Evolutionary conservation across 805 yeast species (phyloP).

Genomic region (Cyberlindnera sargentensis): DNA sequence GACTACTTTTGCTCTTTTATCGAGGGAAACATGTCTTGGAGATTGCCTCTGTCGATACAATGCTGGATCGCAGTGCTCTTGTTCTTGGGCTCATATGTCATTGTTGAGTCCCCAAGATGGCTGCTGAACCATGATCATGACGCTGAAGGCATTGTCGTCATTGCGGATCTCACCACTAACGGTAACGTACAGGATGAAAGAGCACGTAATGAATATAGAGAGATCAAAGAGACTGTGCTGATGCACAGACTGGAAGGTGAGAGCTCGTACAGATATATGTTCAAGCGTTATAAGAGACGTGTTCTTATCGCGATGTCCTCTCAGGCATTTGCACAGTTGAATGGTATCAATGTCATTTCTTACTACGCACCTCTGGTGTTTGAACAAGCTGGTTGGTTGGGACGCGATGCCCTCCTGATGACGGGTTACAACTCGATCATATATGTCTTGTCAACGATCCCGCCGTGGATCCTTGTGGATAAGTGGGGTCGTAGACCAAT

Average conservation of each 20-base stretch:
- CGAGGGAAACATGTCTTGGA: conserved; percentile 60
- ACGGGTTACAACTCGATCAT: conserved; percentile 71
- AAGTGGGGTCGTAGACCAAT: conserved; percentile 90
- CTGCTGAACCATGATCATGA: conserved; percentile 73
- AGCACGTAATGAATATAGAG: conserved; percentile 69
- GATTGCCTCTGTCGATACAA: conserved; percentile 72
- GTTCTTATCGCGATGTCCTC: conserved; percentile 85
- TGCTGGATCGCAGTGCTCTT: conserved; percentile 64
- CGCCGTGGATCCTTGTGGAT: conserved; percentile 90
- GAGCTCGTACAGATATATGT: conserved; percentile 65
- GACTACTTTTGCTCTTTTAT: conserved; percentile 70
- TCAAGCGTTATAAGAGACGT: conserved; percentile 66
- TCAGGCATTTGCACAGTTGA: conserved; percentile 87
- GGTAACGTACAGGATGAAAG: conserved; percentile 65
- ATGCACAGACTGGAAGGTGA: conserved; percentile 78
- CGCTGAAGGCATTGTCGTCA: conserved; percentile 76
- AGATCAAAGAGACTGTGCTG: conserved; percentile 75
- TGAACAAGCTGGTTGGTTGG: conserved; percentile 93
- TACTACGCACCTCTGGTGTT: conserved; percentile 92
- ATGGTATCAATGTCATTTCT: conserved; percentile 88
- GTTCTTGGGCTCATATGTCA: conserved; percentile 65
- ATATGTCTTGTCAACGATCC: conserved; percentile 61
- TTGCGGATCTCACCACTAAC: conserved; percentile 74
- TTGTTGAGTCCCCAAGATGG: conserved; percentile 91
- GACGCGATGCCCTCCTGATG: conserved; percentile 82